phyloP scores from a whole-genome alignment of 2,329 filamentous ascomycete species.

The Venturia aucupariae region DNA sequence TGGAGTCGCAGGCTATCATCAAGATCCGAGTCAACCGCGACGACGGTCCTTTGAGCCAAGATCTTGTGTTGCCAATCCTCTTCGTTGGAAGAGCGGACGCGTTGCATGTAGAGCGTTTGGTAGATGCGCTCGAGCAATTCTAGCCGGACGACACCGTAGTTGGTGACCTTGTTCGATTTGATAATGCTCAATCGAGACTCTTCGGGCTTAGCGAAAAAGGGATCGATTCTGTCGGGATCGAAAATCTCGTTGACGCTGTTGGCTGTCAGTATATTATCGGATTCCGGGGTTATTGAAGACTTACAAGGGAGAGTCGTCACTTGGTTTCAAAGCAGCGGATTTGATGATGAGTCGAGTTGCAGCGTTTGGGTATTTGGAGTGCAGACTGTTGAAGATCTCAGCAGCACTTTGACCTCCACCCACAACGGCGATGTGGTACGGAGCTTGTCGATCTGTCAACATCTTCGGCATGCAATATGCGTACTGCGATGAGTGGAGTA shows the following conservation, averaged over 20 bases:
- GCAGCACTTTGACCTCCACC: conserved; percentile 88
- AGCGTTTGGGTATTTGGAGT: conserved; percentile 71
- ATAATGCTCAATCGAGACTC: conserved; percentile 53
- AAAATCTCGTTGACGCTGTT: conserved; percentile 88
- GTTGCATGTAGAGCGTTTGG: conserved; percentile 78
- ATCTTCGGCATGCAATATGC: conserved; percentile 54
- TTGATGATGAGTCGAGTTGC: conserved; percentile 72
- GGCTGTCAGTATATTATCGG: conserved; percentile 21
- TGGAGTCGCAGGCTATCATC: conserved; percentile 43
- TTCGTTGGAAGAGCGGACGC: conserved; percentile 60
- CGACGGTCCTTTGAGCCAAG: conserved; percentile 57
- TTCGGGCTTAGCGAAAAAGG: conserved; percentile 59
- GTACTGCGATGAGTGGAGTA: conserved; percentile 87
- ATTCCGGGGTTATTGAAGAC: conserved; percentile 22
- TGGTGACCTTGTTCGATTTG: conserved; percentile 68
- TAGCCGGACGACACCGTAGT: conserved; percentile 91
- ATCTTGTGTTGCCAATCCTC: conserved; percentile 75
- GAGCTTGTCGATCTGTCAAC: conserved; percentile 45
- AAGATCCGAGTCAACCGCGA: conserved; percentile 46
- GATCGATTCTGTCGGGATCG: conserved; percentile 76
- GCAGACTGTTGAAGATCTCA: conserved; percentile 88
- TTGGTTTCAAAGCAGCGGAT: conserved; percentile 73
- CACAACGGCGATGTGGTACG: conserved; percentile 71
- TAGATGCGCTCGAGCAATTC: conserved; percentile 84
- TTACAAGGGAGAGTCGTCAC: conserved; percentile 93